Evolutionary conservation across 139 green algal genomes (phyloP).

Genomic region (Chlamydomonas incerta): DNA sequence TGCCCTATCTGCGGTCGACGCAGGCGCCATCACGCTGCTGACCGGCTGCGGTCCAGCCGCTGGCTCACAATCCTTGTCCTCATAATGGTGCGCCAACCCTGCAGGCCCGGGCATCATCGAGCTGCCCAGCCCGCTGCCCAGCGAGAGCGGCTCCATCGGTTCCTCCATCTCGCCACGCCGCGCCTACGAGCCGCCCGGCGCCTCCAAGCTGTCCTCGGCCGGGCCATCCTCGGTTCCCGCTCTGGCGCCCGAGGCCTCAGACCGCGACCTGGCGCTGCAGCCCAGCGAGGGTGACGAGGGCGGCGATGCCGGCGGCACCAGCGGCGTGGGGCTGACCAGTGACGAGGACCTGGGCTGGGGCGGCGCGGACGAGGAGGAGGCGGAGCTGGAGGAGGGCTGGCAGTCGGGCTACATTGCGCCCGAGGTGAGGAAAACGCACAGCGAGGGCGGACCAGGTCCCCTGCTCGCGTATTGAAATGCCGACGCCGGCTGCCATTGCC

Average conservation of each 20-base stretch:
- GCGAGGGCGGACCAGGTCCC: too few species aligned
- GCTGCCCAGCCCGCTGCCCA: slow-evolving; percentile 36
- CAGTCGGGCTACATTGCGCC: slow-evolving; percentile 26
- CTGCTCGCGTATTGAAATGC: too few species aligned
- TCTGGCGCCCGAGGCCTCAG: slow-evolving; percentile 11
- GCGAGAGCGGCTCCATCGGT: slow-evolving; percentile 30
- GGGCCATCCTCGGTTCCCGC: not conserved
- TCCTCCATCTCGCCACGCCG: not conserved
- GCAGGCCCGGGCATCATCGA: not conserved
- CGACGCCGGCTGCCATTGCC: too few species aligned
- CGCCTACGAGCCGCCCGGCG: slow-evolving; percentile 16
- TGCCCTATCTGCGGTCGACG: too few species aligned
- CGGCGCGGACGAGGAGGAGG: not conserved
- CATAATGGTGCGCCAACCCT: too few species aligned
- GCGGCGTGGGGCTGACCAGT: slow-evolving; percentile 17
- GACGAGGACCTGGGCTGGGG: slow-evolving; percentile 39
- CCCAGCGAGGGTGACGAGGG: not conserved
- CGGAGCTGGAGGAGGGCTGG: slow-evolving; percentile 32
- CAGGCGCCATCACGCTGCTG: too few species aligned
- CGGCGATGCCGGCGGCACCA: not conserved
- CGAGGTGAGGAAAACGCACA: too few species aligned
- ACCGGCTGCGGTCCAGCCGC: too few species aligned
- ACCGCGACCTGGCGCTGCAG: slow-evolving; percentile 9
- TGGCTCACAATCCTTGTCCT: too few species aligned
- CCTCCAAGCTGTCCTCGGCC: slow-evolving; percentile 7